These are phyloP conservation scores for Aspergillus steynii DNA, from an alignment of 495 filamentous ascomycete genomes.

Conservation along the genomic window DNA sequence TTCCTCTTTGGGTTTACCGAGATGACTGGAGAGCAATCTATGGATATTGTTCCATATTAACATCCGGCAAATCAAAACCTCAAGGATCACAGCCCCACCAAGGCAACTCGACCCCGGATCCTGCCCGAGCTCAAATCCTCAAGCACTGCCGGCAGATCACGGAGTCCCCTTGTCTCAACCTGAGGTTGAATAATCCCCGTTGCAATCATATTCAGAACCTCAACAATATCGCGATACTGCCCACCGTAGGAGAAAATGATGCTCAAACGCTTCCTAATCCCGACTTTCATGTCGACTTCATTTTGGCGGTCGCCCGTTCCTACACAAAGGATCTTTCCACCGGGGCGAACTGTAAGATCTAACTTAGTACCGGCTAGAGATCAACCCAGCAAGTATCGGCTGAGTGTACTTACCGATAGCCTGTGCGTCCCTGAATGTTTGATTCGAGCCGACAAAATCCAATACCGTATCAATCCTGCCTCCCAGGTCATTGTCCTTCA, in stretches of 20 bases:
- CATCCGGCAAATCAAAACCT: too few relatives aligned
- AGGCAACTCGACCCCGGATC: conserved; percentile 21
- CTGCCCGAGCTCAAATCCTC: conserved; percentile 20
- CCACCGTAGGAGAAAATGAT: conserved; percentile 29
- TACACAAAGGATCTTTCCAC: conserved; percentile 25
- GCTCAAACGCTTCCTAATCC: conserved; percentile 26
- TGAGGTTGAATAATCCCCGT: conserved; percentile 18
- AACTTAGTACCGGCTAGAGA: too few relatives aligned
- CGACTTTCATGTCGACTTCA: conserved; percentile 26
- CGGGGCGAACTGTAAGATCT: conserved; percentile 13
- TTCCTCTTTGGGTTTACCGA: too few relatives aligned
- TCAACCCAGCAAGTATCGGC: too few relatives aligned
- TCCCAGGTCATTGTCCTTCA: conserved; percentile 13
- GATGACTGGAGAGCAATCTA: too few relatives aligned
- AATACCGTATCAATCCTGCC: conserved; percentile 24
- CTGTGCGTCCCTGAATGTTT: conserved; percentile 24
- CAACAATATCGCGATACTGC: conserved; percentile 22
- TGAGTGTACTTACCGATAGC: conserved; percentile 13
- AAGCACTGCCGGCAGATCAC: conserved; percentile 21
- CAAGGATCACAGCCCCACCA: conserved; percentile 1
- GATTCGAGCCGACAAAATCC: conserved; percentile 23
- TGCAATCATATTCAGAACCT: conserved; percentile 22
- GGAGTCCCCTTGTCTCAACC: conserved; percentile 15
- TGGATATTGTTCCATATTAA: too few relatives aligned
- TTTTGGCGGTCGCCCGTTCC: conserved; percentile 22